A percentile compares a stretch with the other conserved stretches of the same genome.
phyloP scores from a whole-genome alignment of 495 filamentous ascomycete species.

The Durotheca rogersii region DNA sequence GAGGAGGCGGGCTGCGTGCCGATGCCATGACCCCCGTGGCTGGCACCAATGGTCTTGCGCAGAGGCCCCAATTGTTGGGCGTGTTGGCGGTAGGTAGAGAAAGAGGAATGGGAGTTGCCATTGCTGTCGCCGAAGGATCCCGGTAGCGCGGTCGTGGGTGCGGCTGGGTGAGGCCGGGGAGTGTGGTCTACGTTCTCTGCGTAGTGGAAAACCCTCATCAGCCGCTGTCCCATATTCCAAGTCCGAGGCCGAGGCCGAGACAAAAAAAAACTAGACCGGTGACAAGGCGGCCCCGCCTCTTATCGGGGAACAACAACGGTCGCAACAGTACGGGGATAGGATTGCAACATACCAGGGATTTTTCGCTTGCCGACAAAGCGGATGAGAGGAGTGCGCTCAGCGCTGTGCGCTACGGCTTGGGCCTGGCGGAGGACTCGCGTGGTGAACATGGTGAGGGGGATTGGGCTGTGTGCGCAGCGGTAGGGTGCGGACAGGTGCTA shows the following conservation, averaged over 20 bases:
- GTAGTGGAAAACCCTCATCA: constrained; percentile 17
- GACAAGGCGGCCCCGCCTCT: too few species aligned
- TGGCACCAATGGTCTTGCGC: constrained; percentile 53
- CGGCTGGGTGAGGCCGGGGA: constrained; percentile 56
- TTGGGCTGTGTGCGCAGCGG: not conserved
- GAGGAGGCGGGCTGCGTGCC: constrained; percentile 65
- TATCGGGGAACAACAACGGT: too few species aligned
- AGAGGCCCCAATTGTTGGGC: constrained; percentile 94
- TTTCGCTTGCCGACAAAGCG: constrained; percentile 88
- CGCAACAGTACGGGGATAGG: not conserved
- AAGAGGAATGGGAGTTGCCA: constrained; percentile 64
- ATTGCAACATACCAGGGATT: constrained; percentile 64
- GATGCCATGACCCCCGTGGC: constrained; percentile 54
- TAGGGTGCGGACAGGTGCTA: too few species aligned
- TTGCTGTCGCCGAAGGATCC: constrained; percentile 59
- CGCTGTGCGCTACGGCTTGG: constrained; percentile 57
- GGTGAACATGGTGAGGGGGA: constrained; percentile 55
- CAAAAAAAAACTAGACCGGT: too few species aligned
- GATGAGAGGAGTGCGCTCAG: constrained; percentile 77
- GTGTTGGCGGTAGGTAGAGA: constrained; percentile 87
- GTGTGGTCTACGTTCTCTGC: constrained; percentile 72
- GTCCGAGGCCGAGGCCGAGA: not conserved
- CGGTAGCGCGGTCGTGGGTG: constrained; percentile 47
- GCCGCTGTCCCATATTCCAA: not conserved
- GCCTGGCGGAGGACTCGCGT: constrained; percentile 67